These are phyloP conservation scores for Rhazya stricta DNA, from an alignment of 257 asterid genomes.

Conservation along the genomic window DNA sequence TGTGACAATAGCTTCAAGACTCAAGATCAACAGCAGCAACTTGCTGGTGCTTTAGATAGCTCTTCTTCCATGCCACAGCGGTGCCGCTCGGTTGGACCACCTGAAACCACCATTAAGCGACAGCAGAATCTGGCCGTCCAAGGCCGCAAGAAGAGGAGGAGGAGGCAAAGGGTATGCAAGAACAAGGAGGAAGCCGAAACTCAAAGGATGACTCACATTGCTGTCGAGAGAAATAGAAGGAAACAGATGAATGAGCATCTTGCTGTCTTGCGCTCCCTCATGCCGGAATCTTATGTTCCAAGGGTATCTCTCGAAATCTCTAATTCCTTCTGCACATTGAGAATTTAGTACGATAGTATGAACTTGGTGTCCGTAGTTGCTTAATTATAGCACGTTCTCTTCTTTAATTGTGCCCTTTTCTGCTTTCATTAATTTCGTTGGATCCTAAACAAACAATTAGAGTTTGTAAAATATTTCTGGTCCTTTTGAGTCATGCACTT, in stretches of 20 bases:
- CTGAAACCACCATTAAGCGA: slow-evolving; percentile 8
- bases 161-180: slow-evolving; percentile 68
- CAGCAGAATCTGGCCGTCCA: slow-evolving; percentile 24
- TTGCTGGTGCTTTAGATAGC: slow-evolving; percentile 6
- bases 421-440: background rate
- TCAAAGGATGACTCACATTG: slow-evolving; percentile 98
- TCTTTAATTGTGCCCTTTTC: background rate
- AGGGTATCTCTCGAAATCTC: slow-evolving; percentile 39
- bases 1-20: background rate
- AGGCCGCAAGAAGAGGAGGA: slow-evolving; percentile 68
- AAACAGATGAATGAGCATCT: slow-evolving; percentile 93
- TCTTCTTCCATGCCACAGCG: slow-evolving; percentile 27
- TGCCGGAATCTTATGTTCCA: slow-evolving; percentile 95
- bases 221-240: slow-evolving; percentile 86
- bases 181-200: slow-evolving; percentile 87
- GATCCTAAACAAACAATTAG: background rate
- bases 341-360: background rate
- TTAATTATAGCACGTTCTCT: background rate
- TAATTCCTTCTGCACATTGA: slow-evolving; percentile 1
- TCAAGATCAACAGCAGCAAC: background rate
- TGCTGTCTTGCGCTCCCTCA: slow-evolving; percentile 80
- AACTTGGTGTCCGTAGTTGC: background rate
- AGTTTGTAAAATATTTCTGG: slow-evolving; percentile 1
- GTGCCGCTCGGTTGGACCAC: background rate
- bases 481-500: background rate